Evolutionary conservation across 73 alveolate species (phyloP), one percentile per base, ranked within the genome.

Genomic region (Paramecium caudatum): DNA sequence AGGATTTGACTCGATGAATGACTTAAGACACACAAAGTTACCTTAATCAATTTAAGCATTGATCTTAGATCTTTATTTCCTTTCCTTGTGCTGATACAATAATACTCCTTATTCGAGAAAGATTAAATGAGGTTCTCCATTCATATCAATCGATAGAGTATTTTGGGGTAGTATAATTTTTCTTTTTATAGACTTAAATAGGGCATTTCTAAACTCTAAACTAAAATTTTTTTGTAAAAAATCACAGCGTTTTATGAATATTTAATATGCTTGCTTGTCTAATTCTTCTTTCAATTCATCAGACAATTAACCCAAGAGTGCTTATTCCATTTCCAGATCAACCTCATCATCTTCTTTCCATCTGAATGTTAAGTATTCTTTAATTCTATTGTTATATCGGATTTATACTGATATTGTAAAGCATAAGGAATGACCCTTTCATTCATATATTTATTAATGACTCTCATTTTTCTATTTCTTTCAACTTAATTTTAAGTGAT

Each of bases 331-430:
- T 74, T 74, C 62, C 45, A 74, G 32, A 74, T 74, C 88, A 41
- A 74, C 30, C n/a, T 74, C 88, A 43, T 74, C 88, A 41, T 74
- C 88, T 17, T 74, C 88, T 45, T 74, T 74, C 88, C 88, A 74
- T n/a, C 88, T 5, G 32, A 15, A 74, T 16, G 88, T 74, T 25
- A 74, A 39, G 13, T 74, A 74, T 43, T 74, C 88, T 16, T 74
- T 74, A 0, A 74, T 74, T 74, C 88, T 74, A 27, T 19, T 8
- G 10, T 0, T 74, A 41, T 21, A 39, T 41, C 21, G 43, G 21
- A 13, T n/a, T 21, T 3, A 9, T 74, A 74, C 88, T 74, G 32
- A 74, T 41, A 19, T 43, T 74, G 55, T 41, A 74, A 41, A 19
- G 69, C 62, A 45, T 13, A 74, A 9, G 88, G 88, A 43, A 74